Evolutionary conservation across 2,329 filamentous ascomycete species (phyloP), one percentile per base, ranked within the genome.

Genomic region (Sporothrix mexicana): DNA sequence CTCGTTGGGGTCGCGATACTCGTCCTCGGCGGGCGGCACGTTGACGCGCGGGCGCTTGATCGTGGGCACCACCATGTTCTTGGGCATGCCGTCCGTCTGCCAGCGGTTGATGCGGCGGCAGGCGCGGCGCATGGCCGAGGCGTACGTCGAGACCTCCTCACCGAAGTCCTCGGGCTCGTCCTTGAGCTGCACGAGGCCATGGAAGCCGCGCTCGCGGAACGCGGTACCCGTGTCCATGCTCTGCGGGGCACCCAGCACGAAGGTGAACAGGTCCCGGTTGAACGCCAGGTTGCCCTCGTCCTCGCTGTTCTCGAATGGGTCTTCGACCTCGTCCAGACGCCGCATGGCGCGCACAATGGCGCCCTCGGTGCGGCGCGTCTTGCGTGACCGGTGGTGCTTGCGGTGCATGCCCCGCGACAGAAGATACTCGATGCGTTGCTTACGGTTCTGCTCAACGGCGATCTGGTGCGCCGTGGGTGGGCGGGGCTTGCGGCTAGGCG

Each of bases 381-480:
- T 90, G 64, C 89, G 88, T 13, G 90, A 87, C 72, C 84, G 84
- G 78, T 90, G 88, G 78, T 94, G 91, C 69, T 88, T 85, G 75
- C 85, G 87, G 67, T 91, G 88, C 47, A 95, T 83, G 43, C 91
- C 91, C n/a, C 91, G 89, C 76, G 93, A 91, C 17, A 96, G 87
- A 69, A 94, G 93, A 77, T 94, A 91, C 78, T 94, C 91, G n/a
- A 95, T 93, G 6, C 93, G 90, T 78, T 93, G 89, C 74, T 89
- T 92, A 20, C 93, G 87, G 80, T 95, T 94, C 72, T 91, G 88
- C 80, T 94, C 92, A 0, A 96, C 92, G 0, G 93, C 93, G 53
- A 94, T 84, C 81, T 96, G 93, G 80, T 96, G 93, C 49, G 92
- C 92, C 0, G 93, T 96, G 0, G 93, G 88, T 2, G 93, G 93